Conservation (phyloP, 75 land plant species). For the Cupressus sempervirens region DNA sequence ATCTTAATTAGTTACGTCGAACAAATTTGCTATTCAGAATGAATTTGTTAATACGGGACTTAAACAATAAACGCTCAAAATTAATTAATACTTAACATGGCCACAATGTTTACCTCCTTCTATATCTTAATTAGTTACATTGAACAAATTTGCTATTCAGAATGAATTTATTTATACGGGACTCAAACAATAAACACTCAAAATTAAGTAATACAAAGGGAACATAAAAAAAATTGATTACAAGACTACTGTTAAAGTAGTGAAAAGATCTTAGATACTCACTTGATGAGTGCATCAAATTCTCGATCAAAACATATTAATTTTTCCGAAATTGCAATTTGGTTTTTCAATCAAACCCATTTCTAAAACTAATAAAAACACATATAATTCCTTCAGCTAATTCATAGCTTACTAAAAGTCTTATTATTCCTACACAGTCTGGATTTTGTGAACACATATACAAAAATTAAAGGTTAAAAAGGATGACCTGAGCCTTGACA, state of each 20-base stretch:
- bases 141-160: neutral
- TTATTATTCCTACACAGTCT: neutral
- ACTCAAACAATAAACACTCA: neutral
- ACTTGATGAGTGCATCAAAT: neutral
- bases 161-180: neutral
- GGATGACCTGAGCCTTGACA: constrained; percentile 29
- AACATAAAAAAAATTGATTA: neutral
- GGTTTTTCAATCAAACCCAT: neutral
- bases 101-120: neutral
- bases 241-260: neutral
- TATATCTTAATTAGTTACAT: neutral
- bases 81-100: neutral
- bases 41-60: neutral
- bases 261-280: neutral
- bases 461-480: neutral
- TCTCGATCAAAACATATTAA: neutral
- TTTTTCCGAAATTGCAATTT: neutral
- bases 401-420: neutral
- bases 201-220: neutral
- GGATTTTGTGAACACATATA: neutral
- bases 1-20: neutral
- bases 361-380: neutral
- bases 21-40: neutral
- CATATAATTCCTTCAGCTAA: neutral
- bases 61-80: neutral